Conservation (phyloP, 2,329 filamentous ascomycete species). For the Ceratocystis huliohia region DNA sequence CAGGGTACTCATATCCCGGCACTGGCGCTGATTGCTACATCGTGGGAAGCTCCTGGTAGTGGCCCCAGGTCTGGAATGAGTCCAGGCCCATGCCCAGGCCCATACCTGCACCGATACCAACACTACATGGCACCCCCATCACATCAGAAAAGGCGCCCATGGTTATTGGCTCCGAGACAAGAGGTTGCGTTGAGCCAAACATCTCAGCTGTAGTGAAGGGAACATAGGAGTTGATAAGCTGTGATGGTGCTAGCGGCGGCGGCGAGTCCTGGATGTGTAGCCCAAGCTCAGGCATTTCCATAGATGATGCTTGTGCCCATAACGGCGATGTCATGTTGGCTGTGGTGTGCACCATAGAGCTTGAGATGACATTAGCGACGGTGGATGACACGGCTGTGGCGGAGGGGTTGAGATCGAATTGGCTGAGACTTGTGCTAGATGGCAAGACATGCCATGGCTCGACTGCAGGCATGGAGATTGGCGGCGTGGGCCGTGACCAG, state of each 20-base stretch:
- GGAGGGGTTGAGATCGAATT: conserved; percentile 26
- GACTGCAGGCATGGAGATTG: conserved; percentile 54
- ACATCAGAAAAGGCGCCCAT: conserved; percentile 74
- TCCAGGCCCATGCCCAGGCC: conserved; percentile 21
- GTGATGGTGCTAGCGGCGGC: conserved; percentile 33
- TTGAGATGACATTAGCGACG: not conserved
- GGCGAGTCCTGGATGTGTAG: conserved; percentile 60
- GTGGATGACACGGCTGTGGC: conserved; percentile 10
- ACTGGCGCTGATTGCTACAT: conserved; percentile 60
- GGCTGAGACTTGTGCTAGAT: conserved; percentile 71
- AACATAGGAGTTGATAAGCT: conserved; percentile 20
- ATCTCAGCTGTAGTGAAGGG: conserved; percentile 59
- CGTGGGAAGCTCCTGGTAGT: conserved; percentile 68
- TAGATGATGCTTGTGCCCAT: conserved; percentile 28
- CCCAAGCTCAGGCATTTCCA: conserved; percentile 56
- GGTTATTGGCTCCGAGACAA: conserved; percentile 60
- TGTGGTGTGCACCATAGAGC: conserved; percentile 14
- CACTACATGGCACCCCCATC: conserved; percentile 72
- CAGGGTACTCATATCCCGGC: conserved; percentile 33
- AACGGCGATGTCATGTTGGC: conserved; percentile 14
- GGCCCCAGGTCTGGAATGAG: conserved; percentile 53
- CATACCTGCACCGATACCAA: conserved; percentile 27
- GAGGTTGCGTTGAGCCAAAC: conserved; percentile 70
- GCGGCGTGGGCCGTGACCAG: conserved; percentile 43
- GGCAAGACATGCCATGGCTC: conserved; percentile 86